A percentile compares a stretch with the other conserved stretches of the same genome.
phyloP scores from a whole-genome alignment of 176 grass and related monocot species.

The Zea mays region DNA sequence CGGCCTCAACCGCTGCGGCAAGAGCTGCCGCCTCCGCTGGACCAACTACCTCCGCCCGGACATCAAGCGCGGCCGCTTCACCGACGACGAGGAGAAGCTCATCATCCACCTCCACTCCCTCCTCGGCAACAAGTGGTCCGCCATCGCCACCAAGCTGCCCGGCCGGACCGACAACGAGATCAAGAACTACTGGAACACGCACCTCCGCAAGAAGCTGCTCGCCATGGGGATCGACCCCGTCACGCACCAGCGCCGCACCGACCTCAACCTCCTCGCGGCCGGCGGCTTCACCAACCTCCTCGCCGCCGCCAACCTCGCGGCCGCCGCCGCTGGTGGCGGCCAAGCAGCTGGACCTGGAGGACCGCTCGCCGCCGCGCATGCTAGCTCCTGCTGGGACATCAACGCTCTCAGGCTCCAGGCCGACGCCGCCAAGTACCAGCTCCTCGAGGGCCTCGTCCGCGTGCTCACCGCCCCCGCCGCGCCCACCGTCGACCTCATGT shows the following conservation, averaged over 20 bases:
- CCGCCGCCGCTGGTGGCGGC: background rate
- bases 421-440: constrained; percentile 58
- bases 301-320: constrained; percentile 28
- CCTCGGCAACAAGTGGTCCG: constrained; percentile 89
- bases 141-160: constrained; percentile 60
- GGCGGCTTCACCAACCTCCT: constrained; percentile 39
- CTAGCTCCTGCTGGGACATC: constrained; percentile 34
- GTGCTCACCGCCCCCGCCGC: constrained; percentile 42
- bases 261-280: constrained; percentile 57
- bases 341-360: background rate
- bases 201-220: constrained; percentile 83
- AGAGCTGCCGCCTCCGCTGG: constrained; percentile 96
- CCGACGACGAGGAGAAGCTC: constrained; percentile 79
- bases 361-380: background rate
- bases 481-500: constrained; percentile 51
- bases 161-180: constrained; percentile 89
- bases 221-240: constrained; percentile 82
- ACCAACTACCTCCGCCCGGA: constrained; percentile 93
- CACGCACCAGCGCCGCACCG: constrained; percentile 69
- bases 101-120: constrained; percentile 77
- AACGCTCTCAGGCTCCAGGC: constrained; percentile 61
- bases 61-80: constrained; percentile 80
- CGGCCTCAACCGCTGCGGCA: constrained; percentile 86
- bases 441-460: constrained; percentile 64
- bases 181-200: constrained; percentile 98